phyloP scores from a whole-genome alignment of 768 basidiomycete genomes.

The Suillus subalutaceus region DNA sequence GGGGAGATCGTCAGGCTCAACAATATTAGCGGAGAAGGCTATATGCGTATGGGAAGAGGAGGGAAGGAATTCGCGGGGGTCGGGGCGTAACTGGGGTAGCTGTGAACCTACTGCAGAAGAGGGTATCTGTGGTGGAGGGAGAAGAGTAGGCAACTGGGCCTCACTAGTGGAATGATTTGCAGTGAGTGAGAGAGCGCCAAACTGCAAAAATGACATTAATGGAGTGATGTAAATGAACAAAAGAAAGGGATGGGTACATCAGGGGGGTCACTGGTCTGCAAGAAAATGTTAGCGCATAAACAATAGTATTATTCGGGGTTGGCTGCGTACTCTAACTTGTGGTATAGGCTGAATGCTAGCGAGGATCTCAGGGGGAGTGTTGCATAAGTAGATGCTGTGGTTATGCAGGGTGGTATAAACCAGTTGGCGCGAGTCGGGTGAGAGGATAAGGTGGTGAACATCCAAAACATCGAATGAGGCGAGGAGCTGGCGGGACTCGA shows the following conservation, averaged over 20 bases:
- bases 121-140: too few species aligned
- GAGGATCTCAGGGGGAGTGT: not conserved
- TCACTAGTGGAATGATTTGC: too few species aligned
- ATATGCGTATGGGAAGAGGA: too few species aligned
- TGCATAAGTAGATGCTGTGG: not conserved
- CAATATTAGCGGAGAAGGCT: too few species aligned
- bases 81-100: too few species aligned
- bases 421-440: not conserved
- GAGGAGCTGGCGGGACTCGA: slow-evolving; percentile 1
- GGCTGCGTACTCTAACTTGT: not conserved
- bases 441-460: not conserved
- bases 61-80: too few species aligned
- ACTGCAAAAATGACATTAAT: not conserved
- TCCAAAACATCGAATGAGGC: not conserved
- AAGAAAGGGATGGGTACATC: not conserved
- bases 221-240: too few species aligned
- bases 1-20: too few species aligned
- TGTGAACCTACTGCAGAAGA: too few species aligned
- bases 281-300: not conserved
- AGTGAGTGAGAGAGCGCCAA: not conserved
- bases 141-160: too few species aligned
- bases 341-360: not conserved
- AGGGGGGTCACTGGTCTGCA: not conserved
- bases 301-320: too few species aligned
- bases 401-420: not conserved